Conservation (phyloP, 345 rosid genomes). For the Laguncularia racemosa region DNA sequence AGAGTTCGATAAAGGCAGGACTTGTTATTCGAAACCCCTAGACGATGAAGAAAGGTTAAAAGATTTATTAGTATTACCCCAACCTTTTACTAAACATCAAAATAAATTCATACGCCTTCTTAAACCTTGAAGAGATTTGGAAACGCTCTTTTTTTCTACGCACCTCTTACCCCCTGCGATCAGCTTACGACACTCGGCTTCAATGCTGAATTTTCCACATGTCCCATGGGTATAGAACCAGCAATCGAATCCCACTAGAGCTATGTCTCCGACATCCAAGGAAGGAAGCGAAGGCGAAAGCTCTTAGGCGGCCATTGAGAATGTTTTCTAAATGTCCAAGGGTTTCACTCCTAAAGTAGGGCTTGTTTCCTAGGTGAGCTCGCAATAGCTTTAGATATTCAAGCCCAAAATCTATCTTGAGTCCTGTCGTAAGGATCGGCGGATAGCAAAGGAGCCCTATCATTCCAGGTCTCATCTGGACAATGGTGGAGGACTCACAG, state of each 20-base stretch:
- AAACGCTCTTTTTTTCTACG: conserved; percentile 21
- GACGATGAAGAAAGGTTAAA: no score
- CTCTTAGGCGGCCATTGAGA: conserved; percentile 88
- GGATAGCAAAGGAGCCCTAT: conserved; percentile 4
- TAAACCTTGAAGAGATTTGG: conserved; percentile 17
- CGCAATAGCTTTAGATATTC: conserved; percentile 19
- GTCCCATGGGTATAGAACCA: conserved; percentile 26
- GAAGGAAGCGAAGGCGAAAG: conserved; percentile 62
- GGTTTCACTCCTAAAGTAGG: conserved; percentile 22
- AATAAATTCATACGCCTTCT: conserved; percentile 7
- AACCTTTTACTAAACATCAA: neutral
- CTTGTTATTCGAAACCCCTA: no score
- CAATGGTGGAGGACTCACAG: conserved; percentile 7
- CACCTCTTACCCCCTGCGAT: conserved; percentile 34
- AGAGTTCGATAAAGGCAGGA: no score
- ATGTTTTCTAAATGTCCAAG: conserved; percentile 38
- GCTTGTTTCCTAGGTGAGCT: conserved; percentile 22
- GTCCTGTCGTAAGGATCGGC: conserved; percentile 20
- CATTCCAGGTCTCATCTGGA: conserved; percentile 16
- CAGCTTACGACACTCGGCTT: conserved; percentile 27
- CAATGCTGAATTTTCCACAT: conserved; percentile 20
- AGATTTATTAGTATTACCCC: no score
- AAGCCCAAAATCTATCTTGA: conserved; percentile 24
- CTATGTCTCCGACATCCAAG: no score
- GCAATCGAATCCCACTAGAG: conserved; percentile 10